Evolutionary conservation across 352 stramenopile genomes (phyloP).

Genomic region (Globisporangium polare): DNA sequence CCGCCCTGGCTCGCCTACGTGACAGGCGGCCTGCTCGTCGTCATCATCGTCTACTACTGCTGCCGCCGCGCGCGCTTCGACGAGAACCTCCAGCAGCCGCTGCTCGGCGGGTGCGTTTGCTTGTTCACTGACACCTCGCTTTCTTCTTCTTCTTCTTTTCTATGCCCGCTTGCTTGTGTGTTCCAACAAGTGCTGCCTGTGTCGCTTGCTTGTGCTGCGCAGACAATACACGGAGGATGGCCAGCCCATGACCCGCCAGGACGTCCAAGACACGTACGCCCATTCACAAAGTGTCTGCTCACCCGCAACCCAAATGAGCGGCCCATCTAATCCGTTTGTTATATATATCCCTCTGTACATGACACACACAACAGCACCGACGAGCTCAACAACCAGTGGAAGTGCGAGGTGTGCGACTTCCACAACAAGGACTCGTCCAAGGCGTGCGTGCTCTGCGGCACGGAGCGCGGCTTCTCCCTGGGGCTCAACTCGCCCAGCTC

Average conservation of each 20-base stretch:
- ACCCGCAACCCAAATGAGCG: neutral
- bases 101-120: slow-evolving; percentile 47
- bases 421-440: slow-evolving; percentile 83
- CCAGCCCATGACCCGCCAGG: slow-evolving; percentile 81
- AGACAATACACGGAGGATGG: slow-evolving; percentile 85
- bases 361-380: slow-evolving; percentile 33
- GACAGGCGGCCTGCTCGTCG: slow-evolving; percentile 72
- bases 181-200: neutral
- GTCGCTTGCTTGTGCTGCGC: neutral
- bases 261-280: slow-evolving; percentile 70
- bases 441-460: slow-evolving; percentile 76
- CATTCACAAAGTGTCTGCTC: neutral
- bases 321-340: neutral
- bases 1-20: slow-evolving; percentile 84
- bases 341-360: neutral
- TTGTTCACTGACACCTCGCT: neutral
- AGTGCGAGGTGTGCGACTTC: slow-evolving; percentile 87
- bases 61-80: slow-evolving; percentile 82
- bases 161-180: neutral
- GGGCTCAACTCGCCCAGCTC: slow-evolving; percentile 44
- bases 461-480: slow-evolving; percentile 76
- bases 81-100: slow-evolving; percentile 81
- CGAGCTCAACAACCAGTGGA: slow-evolving; percentile 80
- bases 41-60: slow-evolving; percentile 90
- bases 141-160: too few species aligned